Base-by-base conservation (phyloP, 345 rosid species). In the Physaria fendleri region DNA sequence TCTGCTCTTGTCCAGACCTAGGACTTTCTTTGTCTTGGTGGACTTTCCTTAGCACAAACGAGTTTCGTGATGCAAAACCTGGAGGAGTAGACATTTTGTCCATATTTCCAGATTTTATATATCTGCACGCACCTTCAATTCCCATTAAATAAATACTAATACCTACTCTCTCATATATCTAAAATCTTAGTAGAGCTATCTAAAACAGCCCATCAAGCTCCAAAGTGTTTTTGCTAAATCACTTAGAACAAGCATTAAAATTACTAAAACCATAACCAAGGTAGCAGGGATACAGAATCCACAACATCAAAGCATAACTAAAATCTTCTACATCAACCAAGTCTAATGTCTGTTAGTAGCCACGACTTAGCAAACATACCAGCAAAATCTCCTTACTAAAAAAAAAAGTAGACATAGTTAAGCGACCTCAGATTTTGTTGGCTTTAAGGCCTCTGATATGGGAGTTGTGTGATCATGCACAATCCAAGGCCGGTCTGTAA, bases 401-500 rank as follows among this genome's bases (percentile, higher is more conserved):
- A 16, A 32, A 54, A 64, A 25, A 35, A 32, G 25, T 49, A 42
- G 69, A 29, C 44, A 23, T 12, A 57, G 65, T 24, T 49, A 32
- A 21, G 30, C 5, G 21, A 56, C 60, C 71, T 71, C 56, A 22
- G 61, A 4, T 46, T 33, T 18, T 23, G 1, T 12, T 12, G 57
- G 23, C 50, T 22, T 54, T 27, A 30, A 45, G 37, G 40, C 7
- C 55, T 68, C 66, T 7, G 66, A 68, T 33, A 8, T 43, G 40
- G 49, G 68, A 22, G 33, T n/a, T 45, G 44, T 54, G n/a, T n/a
- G 58, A 28, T 16, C 68, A 24, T 53, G 57, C 56, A 69, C 35
- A 12, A 69, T 69, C 73, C 73, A 69, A 3, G 73, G 73, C 30
- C 73, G 56, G 6, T 32, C 44, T 14, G 24, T 18, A 64, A 22